Conservation (phyloP, 345 rosid genomes). For the Acer negundo region DNA sequence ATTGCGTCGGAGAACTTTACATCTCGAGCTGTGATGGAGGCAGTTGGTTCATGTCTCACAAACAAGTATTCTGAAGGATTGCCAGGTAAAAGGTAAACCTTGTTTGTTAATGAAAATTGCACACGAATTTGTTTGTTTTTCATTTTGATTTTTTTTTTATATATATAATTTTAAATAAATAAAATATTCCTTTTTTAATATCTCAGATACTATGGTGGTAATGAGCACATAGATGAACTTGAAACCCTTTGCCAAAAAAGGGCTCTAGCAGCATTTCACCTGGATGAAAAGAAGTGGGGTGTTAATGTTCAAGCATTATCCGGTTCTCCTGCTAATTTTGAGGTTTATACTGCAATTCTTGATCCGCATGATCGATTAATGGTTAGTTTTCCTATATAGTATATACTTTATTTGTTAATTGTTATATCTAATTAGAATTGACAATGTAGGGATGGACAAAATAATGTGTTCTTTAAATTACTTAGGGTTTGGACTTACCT, state of each 20-base stretch:
- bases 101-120: neutral
- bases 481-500: slow-evolving; percentile 86
- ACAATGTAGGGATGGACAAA: slow-evolving; percentile 11
- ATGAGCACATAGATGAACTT: slow-evolving; percentile 83
- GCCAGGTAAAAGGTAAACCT: slow-evolving; percentile 83
- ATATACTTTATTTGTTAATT: neutral
- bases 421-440: neutral
- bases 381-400: slow-evolving; percentile 37
- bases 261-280: slow-evolving; percentile 77
- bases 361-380: slow-evolving; percentile 89
- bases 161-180: neutral
- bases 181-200: neutral
- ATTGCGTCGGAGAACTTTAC: slow-evolving; percentile 95
- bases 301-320: slow-evolving; percentile 96
- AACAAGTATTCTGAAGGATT: slow-evolving; percentile 95
- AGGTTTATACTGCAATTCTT: slow-evolving; percentile 88
- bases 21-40: slow-evolving; percentile 93
- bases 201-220: slow-evolving; percentile 91
- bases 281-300: slow-evolving; percentile 82
- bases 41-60: slow-evolving; percentile 92
- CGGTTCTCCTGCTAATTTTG: slow-evolving; percentile 97
- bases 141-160: slow-evolving; percentile 11
- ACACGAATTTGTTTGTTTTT: neutral
- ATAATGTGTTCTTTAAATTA: slow-evolving; percentile 16
- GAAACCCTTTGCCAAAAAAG: slow-evolving; percentile 87